These are phyloP conservation scores for Raffaelea arxii DNA, from an alignment of 2,329 filamentous ascomycete genomes.

Conservation along the genomic window DNA sequence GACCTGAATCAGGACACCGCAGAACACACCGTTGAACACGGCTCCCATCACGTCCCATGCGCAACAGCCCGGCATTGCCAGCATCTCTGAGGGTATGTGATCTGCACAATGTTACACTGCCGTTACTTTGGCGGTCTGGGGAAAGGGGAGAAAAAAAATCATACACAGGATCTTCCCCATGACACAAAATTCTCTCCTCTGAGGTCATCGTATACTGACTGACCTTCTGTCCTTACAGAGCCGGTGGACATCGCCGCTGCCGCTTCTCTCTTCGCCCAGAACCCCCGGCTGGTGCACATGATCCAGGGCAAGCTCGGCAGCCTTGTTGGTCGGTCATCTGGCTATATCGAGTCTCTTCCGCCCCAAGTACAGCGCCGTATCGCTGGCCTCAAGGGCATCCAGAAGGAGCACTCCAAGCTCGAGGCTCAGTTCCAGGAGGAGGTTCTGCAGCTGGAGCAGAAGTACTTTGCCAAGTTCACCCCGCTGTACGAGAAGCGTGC, in stretches of 20 bases:
- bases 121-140: background rate
- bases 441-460: conserved; percentile 96
- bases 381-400: conserved; percentile 90
- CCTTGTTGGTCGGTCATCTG: conserved; percentile 89
- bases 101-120: background rate
- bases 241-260: conserved; percentile 79
- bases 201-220: too few species aligned
- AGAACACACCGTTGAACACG: conserved; percentile 93
- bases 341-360: conserved; percentile 95
- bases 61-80: conserved; percentile 85
- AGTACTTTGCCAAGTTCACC: conserved; percentile 98
- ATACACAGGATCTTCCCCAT: background rate
- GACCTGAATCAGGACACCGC: conserved; percentile 64
- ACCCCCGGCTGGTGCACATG: conserved; percentile 91
- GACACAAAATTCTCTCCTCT: too few species aligned
- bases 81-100: conserved; percentile 83
- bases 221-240: too few species aligned
- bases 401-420: conserved; percentile 97
- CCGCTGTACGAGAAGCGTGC: conserved; percentile 94
- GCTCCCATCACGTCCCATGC: conserved; percentile 97
- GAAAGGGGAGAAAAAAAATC: background rate
- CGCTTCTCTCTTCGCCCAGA: conserved; percentile 88
- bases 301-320: conserved; percentile 93
- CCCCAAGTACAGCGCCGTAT: conserved; percentile 84
- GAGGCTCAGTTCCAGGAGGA: conserved; percentile 98